phyloP scores from a whole-genome alignment of 441 rosid genomes.

The Flueggea neowawraea region DNA sequence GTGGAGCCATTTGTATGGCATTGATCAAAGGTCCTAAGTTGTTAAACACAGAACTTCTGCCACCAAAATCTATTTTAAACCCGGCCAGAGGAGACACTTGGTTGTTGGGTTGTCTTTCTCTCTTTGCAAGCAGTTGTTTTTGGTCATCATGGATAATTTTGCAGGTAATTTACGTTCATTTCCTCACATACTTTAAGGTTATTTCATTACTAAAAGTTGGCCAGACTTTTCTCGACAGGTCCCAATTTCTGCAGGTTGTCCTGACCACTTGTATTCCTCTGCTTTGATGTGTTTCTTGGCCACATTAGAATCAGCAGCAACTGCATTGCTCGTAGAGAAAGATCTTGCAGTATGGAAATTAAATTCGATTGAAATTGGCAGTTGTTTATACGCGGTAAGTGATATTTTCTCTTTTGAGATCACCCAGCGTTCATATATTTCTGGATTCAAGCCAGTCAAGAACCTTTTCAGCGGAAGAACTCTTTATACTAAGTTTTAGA shows the following conservation, averaged over 20 bases:
- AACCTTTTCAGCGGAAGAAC: no score
- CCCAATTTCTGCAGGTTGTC: conserved; percentile 40
- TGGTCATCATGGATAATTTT: conserved; percentile 71
- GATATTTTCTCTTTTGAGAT: no score
- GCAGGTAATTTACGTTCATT: conserved; percentile 25
- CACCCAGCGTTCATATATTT: no score
- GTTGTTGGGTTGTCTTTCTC: conserved; percentile 55
- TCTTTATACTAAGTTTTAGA: no score
- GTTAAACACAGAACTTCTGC: conserved; percentile 22
- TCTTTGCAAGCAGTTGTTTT: conserved; percentile 45
- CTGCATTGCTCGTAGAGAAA: conserved; percentile 38
- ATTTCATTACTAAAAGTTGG: no score
- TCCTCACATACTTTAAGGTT: conserved; percentile 23
- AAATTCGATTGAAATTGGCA: conserved; percentile 36
- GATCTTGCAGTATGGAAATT: conserved; percentile 41
- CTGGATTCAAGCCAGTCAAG: no score
- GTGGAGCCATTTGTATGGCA: neutral
- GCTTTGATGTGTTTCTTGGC: conserved; percentile 59
- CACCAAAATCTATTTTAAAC: neutral
- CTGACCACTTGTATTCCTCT: conserved; percentile 50
- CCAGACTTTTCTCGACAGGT: conserved; percentile 19
- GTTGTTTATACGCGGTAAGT: neutral
- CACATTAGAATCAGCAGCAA: conserved; percentile 42
- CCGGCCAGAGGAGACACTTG: conserved; percentile 28
- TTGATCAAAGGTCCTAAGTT: conserved; percentile 55